Evolutionary conservation across 768 basidiomycete genomes (phyloP).

Genomic region (Agaricus subrufescens): DNA sequence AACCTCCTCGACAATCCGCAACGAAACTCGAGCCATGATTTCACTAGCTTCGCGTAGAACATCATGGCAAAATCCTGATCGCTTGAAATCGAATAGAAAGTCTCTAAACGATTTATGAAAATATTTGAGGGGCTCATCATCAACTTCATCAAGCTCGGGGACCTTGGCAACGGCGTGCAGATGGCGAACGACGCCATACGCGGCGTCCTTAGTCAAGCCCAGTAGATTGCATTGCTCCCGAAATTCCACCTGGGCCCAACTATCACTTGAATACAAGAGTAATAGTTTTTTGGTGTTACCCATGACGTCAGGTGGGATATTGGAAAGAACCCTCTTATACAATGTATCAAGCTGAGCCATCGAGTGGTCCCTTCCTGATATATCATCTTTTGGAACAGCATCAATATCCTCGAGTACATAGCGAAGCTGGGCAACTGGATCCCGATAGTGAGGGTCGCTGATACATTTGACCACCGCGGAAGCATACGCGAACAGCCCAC

Average conservation of each 20-base stretch:
- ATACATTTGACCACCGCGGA: constrained; percentile 19
- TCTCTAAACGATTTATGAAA: background rate
- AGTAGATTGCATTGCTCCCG: background rate
- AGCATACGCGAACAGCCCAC: constrained; percentile 21
- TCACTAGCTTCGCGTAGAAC: too few relatives aligned
- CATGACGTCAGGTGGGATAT: background rate
- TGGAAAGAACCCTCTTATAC: too few relatives aligned
- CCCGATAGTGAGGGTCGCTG: background rate
- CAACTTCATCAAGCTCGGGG: background rate
- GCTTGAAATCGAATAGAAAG: too few relatives aligned
- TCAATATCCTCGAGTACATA: background rate
- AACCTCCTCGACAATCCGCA: too few relatives aligned
- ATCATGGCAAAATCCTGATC: too few relatives aligned
- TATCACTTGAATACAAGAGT: background rate
- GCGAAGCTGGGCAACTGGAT: background rate
- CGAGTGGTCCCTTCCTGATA: background rate
- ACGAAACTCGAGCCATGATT: too few relatives aligned
- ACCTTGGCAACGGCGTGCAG: background rate
- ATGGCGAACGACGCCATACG: background rate
- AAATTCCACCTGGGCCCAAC: background rate
- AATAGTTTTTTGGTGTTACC: background rate
- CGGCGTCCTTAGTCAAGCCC: background rate
- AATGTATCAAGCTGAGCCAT: too few relatives aligned
- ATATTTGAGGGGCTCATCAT: background rate
- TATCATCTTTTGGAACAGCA: too few relatives aligned